phyloP scores from a whole-genome alignment of 306 rosid species.

The Quercus agrifolia region DNA sequence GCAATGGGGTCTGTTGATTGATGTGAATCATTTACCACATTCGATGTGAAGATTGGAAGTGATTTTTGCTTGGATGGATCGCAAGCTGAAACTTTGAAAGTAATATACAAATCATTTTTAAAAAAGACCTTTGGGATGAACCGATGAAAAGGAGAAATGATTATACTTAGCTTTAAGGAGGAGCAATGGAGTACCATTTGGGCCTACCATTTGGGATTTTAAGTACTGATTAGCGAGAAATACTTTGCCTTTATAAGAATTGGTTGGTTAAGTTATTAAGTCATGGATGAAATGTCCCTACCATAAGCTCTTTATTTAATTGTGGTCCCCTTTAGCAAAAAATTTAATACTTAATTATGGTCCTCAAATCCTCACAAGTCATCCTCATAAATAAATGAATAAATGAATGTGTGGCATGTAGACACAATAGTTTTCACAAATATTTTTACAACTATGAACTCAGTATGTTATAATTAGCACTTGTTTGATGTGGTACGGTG shows the following conservation, averaged over 20 bases:
- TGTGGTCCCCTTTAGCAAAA: conserved; percentile 14
- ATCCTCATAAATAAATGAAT: too few species aligned
- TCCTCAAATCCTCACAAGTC: too few species aligned
- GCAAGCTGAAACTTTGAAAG: conserved; percentile 83
- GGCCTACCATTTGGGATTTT: conserved; percentile 51
- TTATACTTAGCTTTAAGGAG: conserved; percentile 90
- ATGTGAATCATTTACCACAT: conserved; percentile 72
- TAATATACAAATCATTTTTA: conserved; percentile 56
- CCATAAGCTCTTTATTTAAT: conserved; percentile 38
- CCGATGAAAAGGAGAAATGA: conserved; percentile 43
- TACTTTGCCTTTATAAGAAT: conserved; percentile 55
- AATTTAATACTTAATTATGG: too few species aligned
- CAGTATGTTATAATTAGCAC: too few species aligned
- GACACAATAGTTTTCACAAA: too few species aligned
- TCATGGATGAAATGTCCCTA: conserved; percentile 92
- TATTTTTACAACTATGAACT: too few species aligned
- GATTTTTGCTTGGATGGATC: conserved; percentile 94
- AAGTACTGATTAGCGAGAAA: conserved; percentile 24
- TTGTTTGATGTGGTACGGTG: too few species aligned
- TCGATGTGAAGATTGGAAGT: conserved; percentile 63
- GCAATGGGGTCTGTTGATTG: conserved; percentile 48
- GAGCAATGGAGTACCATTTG: conserved; percentile 66
- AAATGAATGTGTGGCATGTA: too few species aligned
- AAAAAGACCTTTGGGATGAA: conserved; percentile 41
- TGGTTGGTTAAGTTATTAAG: conserved; percentile 80